Base-by-base conservation (phyloP, 257 asterid genomes). In the Salvia rosmarinus region DNA sequence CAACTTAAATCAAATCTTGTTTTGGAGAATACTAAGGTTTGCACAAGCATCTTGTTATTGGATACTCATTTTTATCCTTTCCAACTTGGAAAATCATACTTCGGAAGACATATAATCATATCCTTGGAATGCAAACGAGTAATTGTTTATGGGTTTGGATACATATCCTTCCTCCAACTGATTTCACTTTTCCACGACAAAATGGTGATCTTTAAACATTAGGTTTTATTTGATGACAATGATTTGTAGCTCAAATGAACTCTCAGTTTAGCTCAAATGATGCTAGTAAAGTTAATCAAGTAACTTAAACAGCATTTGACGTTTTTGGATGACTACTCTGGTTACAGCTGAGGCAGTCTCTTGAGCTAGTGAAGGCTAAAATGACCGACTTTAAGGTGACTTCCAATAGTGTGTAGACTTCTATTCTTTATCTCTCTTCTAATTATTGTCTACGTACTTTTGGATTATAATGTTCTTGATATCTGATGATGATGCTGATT, bases 1-100 rank as follows among this genome's bases (percentile, higher is more conserved):
- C 85, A 82, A 76, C 77, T 67, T 70, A 88, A 82, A 79, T 64
- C 75, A 19, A 68, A 82, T 71, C 80, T 85, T 78, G 77, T 79
- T 64, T 57, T 70, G 77, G 85, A 86, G 83, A 84, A 84, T 64
- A 47, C 51, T 63, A 74, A 87, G 98, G 98, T 91, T 39, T 65
- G 80, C 72, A 19, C 78, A 75, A 67, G 58, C 77, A 71, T 75
- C 66, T 70, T 32, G 37, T 54, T 25, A 63, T 4, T 64, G 76
- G 65, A 50, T 59, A 56, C 37, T 25, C 62, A 51, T 56, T 47
- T 47, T 23, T 43, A 49, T n/a, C 42, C 50, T 13, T 60, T 44
- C 50, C 73, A 49, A 37, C 74, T 56, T 54, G 64, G 39, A 35
- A 32, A 17, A 2, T 5, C 13, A 51, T 34, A 35, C 23, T 16